Evolutionary conservation across 2,329 filamentous ascomycete genomes (phyloP), one percentile per base, ranked within the genome.

Genomic region (Uncinocarpus reesii): DNA sequence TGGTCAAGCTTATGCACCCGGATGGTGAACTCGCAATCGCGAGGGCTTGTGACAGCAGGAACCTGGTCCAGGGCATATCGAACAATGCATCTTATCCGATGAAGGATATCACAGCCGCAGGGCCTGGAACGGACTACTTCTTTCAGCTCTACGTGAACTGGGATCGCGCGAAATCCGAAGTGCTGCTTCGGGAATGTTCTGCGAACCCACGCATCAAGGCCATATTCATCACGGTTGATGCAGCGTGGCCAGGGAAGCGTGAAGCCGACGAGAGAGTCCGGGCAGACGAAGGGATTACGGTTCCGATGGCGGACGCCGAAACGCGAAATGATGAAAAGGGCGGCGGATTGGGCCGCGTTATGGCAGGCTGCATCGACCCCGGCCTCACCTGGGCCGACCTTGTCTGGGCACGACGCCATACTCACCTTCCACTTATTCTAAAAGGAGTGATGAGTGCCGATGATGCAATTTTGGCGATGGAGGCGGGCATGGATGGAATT

Each of bases 1-100:
- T 83, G 74, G 79, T 77, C 2, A 74, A 71, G 43, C 62, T 83
- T 47, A 77, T 80, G 40, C 79, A 84, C 56, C 72, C 75, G 0
- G 74, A 80, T 21, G 81, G 80, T n/a, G 81, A 84, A 61, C 67
- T 71, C 28, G 78, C 71, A 11, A 67, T 81, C 11, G 77, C 72
- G 0, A 65, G 70, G 21, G 79, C 73, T 0, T 76, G 75, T 50
- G 66, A 68, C 44, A 63, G 57, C 2, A 64, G 70, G 11, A 73
- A 76, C 0, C 71, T 81, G 5, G 72, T 80, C 24, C 77, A 81
- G 56, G 76, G 70, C 62, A 68, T 84, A 36, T 79, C 76, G 13
- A 83, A 79, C 10, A 78, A 75, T 43, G 78, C 79, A 1, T 78
- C 76, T 0, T 82, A 73, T 54, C 71, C 78, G 0, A 67, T 80